These are phyloP conservation scores for Penstemon davidsonii DNA, from an alignment of 257 asterid genomes.

Conservation along the genomic window DNA sequence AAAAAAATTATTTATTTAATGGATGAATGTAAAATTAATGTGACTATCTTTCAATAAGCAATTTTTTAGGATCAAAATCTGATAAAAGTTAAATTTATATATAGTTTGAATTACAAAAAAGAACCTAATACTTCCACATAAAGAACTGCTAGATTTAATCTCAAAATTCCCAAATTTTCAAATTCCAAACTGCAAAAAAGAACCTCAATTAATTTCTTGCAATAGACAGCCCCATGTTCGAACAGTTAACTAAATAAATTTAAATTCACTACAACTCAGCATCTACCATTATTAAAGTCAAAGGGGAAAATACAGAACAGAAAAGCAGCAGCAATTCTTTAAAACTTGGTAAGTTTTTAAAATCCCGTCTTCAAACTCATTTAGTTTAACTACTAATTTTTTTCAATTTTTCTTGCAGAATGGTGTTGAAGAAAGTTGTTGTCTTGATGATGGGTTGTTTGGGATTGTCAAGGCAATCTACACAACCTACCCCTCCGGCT, in stretches of 20 bases:
- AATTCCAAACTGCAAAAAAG: slow-evolving; percentile 6
- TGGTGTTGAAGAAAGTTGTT: slow-evolving; percentile 71
- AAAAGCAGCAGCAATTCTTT: background rate
- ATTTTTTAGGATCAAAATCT: too few species aligned
- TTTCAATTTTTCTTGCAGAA: slow-evolving; percentile 32
- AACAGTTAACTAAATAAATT: too few species aligned
- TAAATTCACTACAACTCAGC: background rate
- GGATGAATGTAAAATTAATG: too few species aligned
- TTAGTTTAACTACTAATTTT: background rate
- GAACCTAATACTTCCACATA: too few species aligned
- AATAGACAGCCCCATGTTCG: background rate
- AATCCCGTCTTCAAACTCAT: slow-evolving; percentile 19
- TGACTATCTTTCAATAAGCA: too few species aligned
- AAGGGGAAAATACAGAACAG: background rate
- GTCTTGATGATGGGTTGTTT: slow-evolving; percentile 77
- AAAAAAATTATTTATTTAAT: too few species aligned
- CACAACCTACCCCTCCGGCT: slow-evolving; percentile 43
- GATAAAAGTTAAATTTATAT: too few species aligned
- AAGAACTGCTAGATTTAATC: background rate
- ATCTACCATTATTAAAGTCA: slow-evolving; percentile 2
- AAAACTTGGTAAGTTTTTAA: background rate
- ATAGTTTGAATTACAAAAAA: too few species aligned
- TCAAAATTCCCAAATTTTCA: slow-evolving; percentile 12
- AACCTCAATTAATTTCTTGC: background rate
- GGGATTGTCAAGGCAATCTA: slow-evolving; percentile 61